Evolutionary conservation across 169 alveolate species (phyloP).

Genomic region (Plasmodium relictum): DNA sequence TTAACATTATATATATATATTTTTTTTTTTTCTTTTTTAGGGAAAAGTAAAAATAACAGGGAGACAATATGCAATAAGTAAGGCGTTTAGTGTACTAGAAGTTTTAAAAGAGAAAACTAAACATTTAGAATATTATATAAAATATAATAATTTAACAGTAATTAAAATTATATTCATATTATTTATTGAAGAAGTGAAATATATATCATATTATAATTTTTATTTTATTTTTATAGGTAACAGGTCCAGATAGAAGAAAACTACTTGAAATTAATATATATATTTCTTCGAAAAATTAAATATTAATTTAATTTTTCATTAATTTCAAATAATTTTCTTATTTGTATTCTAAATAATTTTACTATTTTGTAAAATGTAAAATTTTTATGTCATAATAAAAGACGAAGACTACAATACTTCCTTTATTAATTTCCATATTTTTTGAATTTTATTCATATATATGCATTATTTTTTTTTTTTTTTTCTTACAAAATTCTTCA

Average conservation of each 20-base stretch:
- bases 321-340: too few relatives aligned
- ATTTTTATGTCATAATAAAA: too few relatives aligned
- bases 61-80: conserved; percentile 42
- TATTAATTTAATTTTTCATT: too few relatives aligned
- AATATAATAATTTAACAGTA: conserved; percentile 43
- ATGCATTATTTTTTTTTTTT: too few relatives aligned
- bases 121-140: conserved; percentile 24
- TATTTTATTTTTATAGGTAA: conserved; percentile 15
- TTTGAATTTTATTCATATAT: too few relatives aligned
- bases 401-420: too few relatives aligned
- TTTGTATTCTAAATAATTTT: too few relatives aligned
- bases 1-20: background rate
- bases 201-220: background rate
- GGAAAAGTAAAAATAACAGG: conserved; percentile 45
- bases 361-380: too few relatives aligned
- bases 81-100: conserved; percentile 59
- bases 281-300: background rate
- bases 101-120: conserved; percentile 4
- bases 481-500: too few relatives aligned
- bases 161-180: background rate
- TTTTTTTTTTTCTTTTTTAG: conserved; percentile 12
- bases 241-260: conserved; percentile 33
- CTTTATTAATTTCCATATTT: too few relatives aligned
- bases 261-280: conserved; percentile 11
- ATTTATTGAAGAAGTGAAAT: background rate